phyloP scores from a whole-genome alignment of 2,329 filamentous ascomycete genomes.

The Acrocalymma vagum region DNA sequence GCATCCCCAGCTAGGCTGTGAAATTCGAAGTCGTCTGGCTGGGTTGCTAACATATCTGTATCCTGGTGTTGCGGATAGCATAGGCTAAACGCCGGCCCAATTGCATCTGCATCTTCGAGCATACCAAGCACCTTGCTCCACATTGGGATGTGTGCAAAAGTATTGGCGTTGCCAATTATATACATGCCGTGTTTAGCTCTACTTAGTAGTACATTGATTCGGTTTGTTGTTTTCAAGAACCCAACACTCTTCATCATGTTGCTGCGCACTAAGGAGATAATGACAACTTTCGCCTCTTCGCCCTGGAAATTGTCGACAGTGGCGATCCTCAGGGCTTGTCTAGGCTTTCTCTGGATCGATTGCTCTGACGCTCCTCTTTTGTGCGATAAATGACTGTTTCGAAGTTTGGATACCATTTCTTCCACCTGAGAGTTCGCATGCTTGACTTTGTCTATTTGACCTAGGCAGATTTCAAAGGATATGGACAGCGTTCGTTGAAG shows the following conservation, averaged over 20 bases:
- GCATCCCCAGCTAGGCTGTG: no score
- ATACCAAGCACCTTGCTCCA: slow-evolving; percentile 63
- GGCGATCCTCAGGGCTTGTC: slow-evolving; percentile 63
- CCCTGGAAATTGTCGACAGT: slow-evolving; percentile 80
- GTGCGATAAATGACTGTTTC: slow-evolving; percentile 69
- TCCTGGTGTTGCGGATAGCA: no score
- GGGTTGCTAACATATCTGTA: no score
- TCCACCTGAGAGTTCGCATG: no score
- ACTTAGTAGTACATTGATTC: slow-evolving; percentile 71
- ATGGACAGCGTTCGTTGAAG: slow-evolving; percentile 56
- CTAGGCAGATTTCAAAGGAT: no score
- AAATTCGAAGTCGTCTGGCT: no score
- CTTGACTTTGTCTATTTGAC: no score
- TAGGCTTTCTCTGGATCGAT: slow-evolving; percentile 49
- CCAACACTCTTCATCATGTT: slow-evolving; percentile 67
- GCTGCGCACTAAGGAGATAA: slow-evolving; percentile 74
- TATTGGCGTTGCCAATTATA: slow-evolving; percentile 70
- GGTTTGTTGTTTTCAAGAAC: slow-evolving; percentile 70
- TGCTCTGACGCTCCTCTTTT: slow-evolving; percentile 57
- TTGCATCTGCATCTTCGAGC: slow-evolving; percentile 5
- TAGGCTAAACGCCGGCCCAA: no score
- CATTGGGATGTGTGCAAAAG: slow-evolving; percentile 65
- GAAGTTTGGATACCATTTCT: slow-evolving; percentile 57
- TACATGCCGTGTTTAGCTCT: slow-evolving; percentile 74
- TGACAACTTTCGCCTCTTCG: slow-evolving; percentile 73